Percentiles rank a stretch among this genome's conserved stretches.
phyloP scores from a whole-genome alignment of 805 yeast genomes.

The Candida takata region DNA sequence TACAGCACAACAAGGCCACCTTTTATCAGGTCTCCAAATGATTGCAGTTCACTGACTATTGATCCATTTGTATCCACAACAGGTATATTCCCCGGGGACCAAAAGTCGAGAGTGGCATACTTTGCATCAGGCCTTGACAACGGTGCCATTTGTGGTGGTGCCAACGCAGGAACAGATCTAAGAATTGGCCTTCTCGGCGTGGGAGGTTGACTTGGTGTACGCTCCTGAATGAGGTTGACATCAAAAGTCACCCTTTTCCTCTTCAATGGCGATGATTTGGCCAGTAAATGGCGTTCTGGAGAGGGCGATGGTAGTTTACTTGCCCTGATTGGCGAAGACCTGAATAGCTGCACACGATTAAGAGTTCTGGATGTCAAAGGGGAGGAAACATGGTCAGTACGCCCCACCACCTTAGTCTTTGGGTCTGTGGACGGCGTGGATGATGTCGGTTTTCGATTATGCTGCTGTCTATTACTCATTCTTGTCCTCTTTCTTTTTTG shows the following conservation, averaged over 20 bases:
- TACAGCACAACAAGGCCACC: constrained; percentile 20
- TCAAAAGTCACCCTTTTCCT: constrained; percentile 14
- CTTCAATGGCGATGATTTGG: constrained; percentile 20
- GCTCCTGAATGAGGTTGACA: constrained; percentile 7
- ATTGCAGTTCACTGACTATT: constrained; percentile 5
- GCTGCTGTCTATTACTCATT: too few species aligned
- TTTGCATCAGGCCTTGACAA: not conserved
- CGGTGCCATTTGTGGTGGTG: constrained; percentile 11
- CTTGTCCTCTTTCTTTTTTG: too few species aligned
- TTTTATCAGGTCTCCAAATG: constrained; percentile 13
- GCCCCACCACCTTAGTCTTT: too few species aligned
- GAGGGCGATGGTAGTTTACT: constrained; percentile 20
- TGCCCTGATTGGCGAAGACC: constrained; percentile 13
- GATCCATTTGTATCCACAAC: constrained; percentile 3
- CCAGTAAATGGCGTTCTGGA: constrained; percentile 10
- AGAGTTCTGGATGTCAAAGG: too few species aligned
- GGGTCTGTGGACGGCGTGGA: too few species aligned
- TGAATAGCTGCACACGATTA: too few species aligned
- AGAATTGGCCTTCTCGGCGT: constrained; percentile 21
- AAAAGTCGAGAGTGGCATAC: constrained; percentile 12
- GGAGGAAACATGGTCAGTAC: too few species aligned
- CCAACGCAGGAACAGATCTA: constrained; percentile 4
- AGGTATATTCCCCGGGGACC: constrained; percentile 24
- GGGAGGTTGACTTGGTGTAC: not conserved
- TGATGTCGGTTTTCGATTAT: too few species aligned